Conservation (phyloP, 495 filamentous ascomycete genomes). For the Astrothelium macrocarpum region DNA sequence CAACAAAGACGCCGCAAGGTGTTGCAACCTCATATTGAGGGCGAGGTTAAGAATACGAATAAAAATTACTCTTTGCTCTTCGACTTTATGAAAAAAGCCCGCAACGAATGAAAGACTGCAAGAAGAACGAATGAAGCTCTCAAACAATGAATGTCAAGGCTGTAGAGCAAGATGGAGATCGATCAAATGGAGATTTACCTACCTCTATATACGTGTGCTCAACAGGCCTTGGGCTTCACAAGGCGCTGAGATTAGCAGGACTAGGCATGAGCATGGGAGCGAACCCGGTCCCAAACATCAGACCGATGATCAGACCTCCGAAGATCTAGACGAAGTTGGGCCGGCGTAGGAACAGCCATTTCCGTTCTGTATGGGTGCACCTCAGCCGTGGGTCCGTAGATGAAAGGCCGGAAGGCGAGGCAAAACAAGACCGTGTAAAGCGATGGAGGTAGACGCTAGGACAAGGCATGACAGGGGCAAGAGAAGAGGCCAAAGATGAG, state of each 20-base stretch:
- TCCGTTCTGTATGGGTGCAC: background rate
- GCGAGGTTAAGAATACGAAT: background rate
- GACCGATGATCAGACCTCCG: conserved; percentile 1
- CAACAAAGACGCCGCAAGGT: conserved; percentile 3
- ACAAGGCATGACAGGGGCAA: background rate
- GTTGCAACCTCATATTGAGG: background rate
- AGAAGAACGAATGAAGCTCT: background rate
- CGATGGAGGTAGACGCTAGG: background rate
- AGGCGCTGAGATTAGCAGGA: background rate
- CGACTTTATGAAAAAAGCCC: background rate
- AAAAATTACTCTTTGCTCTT: background rate
- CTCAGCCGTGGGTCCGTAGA: background rate
- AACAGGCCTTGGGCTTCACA: background rate
- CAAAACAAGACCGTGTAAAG: background rate
- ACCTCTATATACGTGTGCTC: background rate
- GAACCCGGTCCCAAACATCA: background rate
- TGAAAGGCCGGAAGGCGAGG: background rate
- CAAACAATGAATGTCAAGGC: background rate
- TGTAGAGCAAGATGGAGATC: background rate
- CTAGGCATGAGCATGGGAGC: background rate
- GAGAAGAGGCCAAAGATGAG: background rate
- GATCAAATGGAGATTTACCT: background rate
- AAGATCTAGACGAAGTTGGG: background rate
- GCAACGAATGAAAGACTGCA: background rate
- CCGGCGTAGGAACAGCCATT: background rate